Evolutionary conservation across 164 flowering plant species (phyloP), one percentile per base, ranked within the genome.

Genomic region (Magnolia officinalis): DNA sequence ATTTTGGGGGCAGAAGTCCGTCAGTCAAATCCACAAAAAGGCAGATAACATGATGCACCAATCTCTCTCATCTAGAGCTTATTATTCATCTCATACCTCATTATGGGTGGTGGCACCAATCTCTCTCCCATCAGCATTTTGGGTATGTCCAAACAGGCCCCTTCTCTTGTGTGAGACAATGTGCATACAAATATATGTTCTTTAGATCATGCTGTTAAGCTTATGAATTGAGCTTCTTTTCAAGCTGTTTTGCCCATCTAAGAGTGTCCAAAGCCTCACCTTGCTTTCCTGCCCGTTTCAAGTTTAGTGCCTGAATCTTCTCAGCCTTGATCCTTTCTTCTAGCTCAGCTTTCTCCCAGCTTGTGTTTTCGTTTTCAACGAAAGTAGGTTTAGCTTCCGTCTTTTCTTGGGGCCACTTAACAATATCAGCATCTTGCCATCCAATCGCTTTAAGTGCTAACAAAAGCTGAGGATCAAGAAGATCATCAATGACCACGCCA

Each of bases 401-500:
- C 68, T 18, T 78, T 70, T 77, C 83, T 61, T 82, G 81, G 63
- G 68, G 71, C 49, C 29, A 80, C n/a, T 85, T 26, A 19, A 58
- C 82, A 19, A 20, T 63, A 70, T 45, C 82, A 71, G 69, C 78
- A 79, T 87, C 90, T 1, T 84, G 88, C 69, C 89, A 50, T 45
- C 98, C 98, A 67, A 92, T 85, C 21, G 92, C 91, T 82, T 85
- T 90, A 59, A 94, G 78, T n/a, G 96, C 94, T 70, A 97, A 89
- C 68, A 96, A 66, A 70, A 96, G 91, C 71, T 93, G 95, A 79
- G 98, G 98, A 87, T 95, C 99, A 10, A 95, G 94, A 82, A 95
- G 81, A 84, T 89, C 94, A 80, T 90, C 99, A 69, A 95, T 83
- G 6, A 75, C 76, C 23, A 84, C 85, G 83, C 86, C 88, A 77